Percentiles rank a stretch among this genome's conserved stretches.
These are phyloP conservation scores for Tilletia walkeri DNA, from an alignment of 1,284 basidiomycete genomes.

Conservation along the genomic window DNA sequence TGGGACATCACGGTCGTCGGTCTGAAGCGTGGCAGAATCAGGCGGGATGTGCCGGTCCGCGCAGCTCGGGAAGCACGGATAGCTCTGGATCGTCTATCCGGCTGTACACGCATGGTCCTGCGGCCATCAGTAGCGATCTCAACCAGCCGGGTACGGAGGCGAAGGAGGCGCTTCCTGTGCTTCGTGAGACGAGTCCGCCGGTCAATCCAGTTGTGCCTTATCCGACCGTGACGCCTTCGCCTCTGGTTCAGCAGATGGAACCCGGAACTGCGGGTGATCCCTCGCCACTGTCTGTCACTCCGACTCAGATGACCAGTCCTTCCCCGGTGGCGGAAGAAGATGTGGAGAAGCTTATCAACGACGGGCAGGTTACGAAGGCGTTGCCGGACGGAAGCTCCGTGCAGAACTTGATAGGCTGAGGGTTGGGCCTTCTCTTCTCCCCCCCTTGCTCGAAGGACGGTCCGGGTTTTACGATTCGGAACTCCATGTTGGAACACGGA, in stretches of 20 bases:
- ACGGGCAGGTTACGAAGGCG: background rate
- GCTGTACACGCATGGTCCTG: background rate
- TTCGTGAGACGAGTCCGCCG: background rate
- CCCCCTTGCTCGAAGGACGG: too few species aligned
- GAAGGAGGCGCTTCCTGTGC: background rate
- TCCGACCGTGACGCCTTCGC: background rate
- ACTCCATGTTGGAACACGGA: too few species aligned
- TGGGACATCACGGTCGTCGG: background rate
- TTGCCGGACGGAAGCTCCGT: background rate
- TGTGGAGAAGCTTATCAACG: background rate
- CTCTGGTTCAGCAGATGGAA: background rate
- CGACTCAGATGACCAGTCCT: background rate
- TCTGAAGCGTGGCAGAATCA: background rate
- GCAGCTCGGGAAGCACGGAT: background rate
- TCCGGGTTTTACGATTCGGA: too few species aligned
- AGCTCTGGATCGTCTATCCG: slow-evolving; percentile 11
- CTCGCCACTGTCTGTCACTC: background rate
- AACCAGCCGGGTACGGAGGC: background rate
- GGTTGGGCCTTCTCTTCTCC: too few species aligned
- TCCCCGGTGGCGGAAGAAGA: background rate
- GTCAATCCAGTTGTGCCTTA: too few species aligned
- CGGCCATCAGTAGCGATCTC: background rate
- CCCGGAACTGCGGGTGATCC: background rate
- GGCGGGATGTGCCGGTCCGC: background rate
- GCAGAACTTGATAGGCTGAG: background rate